Percentiles rank a stretch among this genome's conserved stretches.
Conservation (phyloP, 108 stramenopile species). For the Seminavis robusta region DNA sequence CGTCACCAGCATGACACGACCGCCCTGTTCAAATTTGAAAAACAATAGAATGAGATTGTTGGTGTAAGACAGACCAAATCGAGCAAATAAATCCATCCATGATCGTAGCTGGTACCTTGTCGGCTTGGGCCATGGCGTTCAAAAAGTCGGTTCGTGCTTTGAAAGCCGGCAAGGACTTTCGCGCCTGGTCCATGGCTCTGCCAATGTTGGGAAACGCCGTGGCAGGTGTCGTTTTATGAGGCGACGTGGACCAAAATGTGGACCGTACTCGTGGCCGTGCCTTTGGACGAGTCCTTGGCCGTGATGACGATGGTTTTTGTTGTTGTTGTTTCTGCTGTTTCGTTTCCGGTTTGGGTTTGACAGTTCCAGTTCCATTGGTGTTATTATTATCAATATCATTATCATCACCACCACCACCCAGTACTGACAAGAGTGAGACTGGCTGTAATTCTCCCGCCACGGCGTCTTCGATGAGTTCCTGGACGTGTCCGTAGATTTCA, state of each 20-base stretch:
- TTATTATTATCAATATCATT: too few relatives aligned
- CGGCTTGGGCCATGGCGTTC: slow-evolving; percentile 34
- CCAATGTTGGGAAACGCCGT: slow-evolving; percentile 51
- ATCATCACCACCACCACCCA: neutral
- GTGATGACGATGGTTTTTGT: too few relatives aligned
- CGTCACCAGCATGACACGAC: slow-evolving; percentile 75
- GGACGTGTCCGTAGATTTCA: slow-evolving; percentile 58
- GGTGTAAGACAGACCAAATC: too few relatives aligned
- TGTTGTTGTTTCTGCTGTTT: slow-evolving; percentile 7
- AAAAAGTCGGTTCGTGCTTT: slow-evolving; percentile 64
- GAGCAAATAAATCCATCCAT: too few relatives aligned
- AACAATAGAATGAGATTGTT: too few relatives aligned
- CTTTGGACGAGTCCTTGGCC: neutral
- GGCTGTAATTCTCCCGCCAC: slow-evolving; percentile 10
- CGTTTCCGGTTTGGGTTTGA: neutral
- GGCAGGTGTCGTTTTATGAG: slow-evolving; percentile 57
- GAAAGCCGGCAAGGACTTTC: slow-evolving; percentile 72
- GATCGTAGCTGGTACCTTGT: too few relatives aligned
- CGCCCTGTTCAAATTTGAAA: too few relatives aligned
- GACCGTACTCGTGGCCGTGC: slow-evolving; percentile 41
- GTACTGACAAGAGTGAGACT: slow-evolving; percentile 1
- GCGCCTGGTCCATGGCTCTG: slow-evolving; percentile 27
- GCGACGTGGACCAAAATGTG: slow-evolving; percentile 65
- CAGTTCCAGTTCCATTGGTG: too few relatives aligned
- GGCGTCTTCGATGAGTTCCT: slow-evolving; percentile 36